phyloP scores from a whole-genome alignment of 1,284 basidiomycete species.

The Meira miltonrushii region DNA sequence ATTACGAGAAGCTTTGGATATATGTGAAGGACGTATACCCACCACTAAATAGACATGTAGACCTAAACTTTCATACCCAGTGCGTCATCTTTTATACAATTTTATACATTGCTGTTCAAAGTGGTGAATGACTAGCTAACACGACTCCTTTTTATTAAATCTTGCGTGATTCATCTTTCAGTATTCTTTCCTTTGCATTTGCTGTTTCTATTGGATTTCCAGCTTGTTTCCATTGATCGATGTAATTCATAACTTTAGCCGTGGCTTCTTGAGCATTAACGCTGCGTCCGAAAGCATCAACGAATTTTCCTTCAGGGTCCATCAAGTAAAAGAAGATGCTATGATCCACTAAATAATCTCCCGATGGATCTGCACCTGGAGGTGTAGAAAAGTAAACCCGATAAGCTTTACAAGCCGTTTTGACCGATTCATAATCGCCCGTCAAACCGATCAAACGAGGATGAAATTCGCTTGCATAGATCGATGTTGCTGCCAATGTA shows the following conservation, averaged over 20 bases:
- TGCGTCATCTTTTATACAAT: too few relatives aligned
- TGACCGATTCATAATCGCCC: slow-evolving; percentile 78
- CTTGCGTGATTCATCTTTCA: slow-evolving; percentile 60
- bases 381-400: slow-evolving; percentile 96
- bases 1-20: slow-evolving; percentile 38
- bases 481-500: slow-evolving; percentile 59
- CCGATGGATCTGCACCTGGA: slow-evolving; percentile 66
- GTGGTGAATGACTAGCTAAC: not conserved
- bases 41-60: not conserved
- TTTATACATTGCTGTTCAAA: too few relatives aligned
- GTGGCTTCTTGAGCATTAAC: slow-evolving; percentile 67
- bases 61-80: too few relatives aligned
- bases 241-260: slow-evolving; percentile 57
- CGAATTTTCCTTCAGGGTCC: slow-evolving; percentile 90
- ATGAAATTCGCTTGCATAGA: slow-evolving; percentile 66
- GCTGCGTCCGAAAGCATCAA: slow-evolving; percentile 91
- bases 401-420: slow-evolving; percentile 85
- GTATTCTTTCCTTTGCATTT: slow-evolving; percentile 68
- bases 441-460: slow-evolving; percentile 81
- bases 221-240: slow-evolving; percentile 57
- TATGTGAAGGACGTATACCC: slow-evolving; percentile 30
- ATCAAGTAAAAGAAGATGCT: slow-evolving; percentile 96
- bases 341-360: slow-evolving; percentile 77
- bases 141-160: not conserved
- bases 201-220: slow-evolving; percentile 33